These are phyloP conservation scores for Rhamnella rubrinervis DNA, from an alignment of 331 rosid species.

Conservation along the genomic window DNA sequence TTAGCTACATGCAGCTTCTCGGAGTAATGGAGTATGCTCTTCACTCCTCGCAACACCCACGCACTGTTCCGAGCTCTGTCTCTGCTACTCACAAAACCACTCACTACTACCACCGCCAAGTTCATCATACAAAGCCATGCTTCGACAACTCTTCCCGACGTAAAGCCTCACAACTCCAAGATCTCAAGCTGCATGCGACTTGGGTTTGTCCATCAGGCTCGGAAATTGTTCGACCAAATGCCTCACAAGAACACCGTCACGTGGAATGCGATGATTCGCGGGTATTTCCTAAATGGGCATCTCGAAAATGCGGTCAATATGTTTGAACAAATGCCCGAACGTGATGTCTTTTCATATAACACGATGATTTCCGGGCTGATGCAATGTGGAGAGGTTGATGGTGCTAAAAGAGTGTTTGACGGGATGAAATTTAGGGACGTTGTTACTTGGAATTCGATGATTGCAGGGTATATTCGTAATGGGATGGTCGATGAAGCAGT, in stretches of 20 bases:
- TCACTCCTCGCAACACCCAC: conserved; percentile 8
- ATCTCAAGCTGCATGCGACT: conserved; percentile 39
- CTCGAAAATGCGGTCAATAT: conserved; percentile 19
- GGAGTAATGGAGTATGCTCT: conserved; percentile 39
- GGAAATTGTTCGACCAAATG: conserved; percentile 48
- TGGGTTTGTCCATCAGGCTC: conserved; percentile 40
- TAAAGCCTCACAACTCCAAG: conserved; percentile 46
- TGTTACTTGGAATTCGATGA: conserved; percentile 54
- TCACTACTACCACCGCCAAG: conserved; percentile 17
- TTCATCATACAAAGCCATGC: conserved; percentile 8
- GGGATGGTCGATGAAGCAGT: conserved; percentile 35
- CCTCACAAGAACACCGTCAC: conserved; percentile 45
- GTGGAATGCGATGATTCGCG: conserved; percentile 51
- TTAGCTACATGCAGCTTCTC: not conserved
- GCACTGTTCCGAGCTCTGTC: conserved; percentile 19
- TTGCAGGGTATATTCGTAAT: conserved; percentile 45
- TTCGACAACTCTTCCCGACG: not conserved
- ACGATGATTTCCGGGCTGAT: conserved; percentile 52
- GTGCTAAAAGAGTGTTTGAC: conserved; percentile 32
- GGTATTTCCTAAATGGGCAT: conserved; percentile 32
- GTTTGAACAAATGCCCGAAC: conserved; percentile 33
- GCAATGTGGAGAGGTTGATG: conserved; percentile 46
- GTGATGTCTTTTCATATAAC: conserved; percentile 44
- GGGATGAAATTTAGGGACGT: conserved; percentile 41
- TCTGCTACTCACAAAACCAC: conserved; percentile 3